Evolutionary conservation across 2,329 filamentous ascomycete species (phyloP).

Genomic region (Mariannaea sp.): DNA sequence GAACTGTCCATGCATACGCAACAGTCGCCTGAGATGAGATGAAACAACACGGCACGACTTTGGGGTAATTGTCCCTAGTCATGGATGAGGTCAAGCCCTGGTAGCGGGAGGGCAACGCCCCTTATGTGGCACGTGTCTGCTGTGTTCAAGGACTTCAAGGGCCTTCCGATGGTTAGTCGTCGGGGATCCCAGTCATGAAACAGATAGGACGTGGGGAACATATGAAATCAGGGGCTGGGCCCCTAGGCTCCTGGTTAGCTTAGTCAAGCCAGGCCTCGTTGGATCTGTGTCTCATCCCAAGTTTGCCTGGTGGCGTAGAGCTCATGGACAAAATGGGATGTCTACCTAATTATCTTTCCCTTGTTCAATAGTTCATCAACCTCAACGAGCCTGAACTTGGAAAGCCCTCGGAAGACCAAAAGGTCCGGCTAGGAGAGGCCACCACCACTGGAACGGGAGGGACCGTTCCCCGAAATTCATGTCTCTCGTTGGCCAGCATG

Average conservation of each 20-base stretch:
- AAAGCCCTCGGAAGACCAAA: slow-evolving; percentile 15
- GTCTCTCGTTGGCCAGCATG: slow-evolving; percentile 5
- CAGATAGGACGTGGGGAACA: slow-evolving; percentile 38
- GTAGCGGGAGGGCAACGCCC: slow-evolving; percentile 23
- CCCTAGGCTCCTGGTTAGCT: slow-evolving; percentile 8
- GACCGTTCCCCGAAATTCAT: slow-evolving; percentile 34
- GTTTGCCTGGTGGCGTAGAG: not conserved
- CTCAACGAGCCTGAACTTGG: slow-evolving; percentile 3
- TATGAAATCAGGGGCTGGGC: slow-evolving; percentile 32
- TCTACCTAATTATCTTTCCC: not conserved
- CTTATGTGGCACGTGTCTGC: slow-evolving; percentile 32
- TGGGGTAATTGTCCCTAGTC: slow-evolving; percentile 2
- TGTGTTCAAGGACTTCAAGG: slow-evolving; percentile 10
- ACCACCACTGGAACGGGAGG: slow-evolving; percentile 31
- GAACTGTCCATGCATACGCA: not conserved
- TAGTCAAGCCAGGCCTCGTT: slow-evolving; percentile 10
- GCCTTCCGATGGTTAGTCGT: slow-evolving; percentile 22
- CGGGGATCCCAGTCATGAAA: slow-evolving; percentile 33
- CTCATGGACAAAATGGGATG: not conserved
- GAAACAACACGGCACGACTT: slow-evolving; percentile 1
- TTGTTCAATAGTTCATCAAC: too few relatives aligned
- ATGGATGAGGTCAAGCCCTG: not conserved
- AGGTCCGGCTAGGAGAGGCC: slow-evolving; percentile 24
- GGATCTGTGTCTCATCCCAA: not conserved
- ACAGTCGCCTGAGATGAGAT: not conserved